Percentiles rank a stretch among this genome's conserved stretches.
Conservation (phyloP, 2,329 filamentous ascomycete genomes). For the Chalara sp. region DNA sequence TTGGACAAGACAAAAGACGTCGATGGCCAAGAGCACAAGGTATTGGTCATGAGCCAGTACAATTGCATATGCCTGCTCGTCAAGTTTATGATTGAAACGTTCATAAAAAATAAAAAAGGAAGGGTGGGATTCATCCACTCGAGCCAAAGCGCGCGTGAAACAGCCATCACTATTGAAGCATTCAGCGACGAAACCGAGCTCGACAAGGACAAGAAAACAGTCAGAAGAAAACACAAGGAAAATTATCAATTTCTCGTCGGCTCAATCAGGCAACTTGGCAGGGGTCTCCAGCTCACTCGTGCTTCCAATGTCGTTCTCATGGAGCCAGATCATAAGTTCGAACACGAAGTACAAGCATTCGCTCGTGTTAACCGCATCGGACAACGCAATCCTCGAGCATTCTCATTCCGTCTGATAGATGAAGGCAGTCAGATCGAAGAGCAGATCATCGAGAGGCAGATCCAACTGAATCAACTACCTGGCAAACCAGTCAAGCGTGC, state of each 20-base stretch:
- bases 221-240: constrained; percentile 1
- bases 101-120: background rate
- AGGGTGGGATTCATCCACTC: constrained; percentile 7
- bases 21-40: constrained; percentile 8
- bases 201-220: background rate
- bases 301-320: constrained; percentile 12
- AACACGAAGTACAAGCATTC: constrained; percentile 10
- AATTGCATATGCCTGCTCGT: constrained; percentile 13
- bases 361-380: constrained; percentile 13
- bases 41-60: constrained; percentile 14
- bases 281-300: constrained; percentile 12
- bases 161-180: constrained; percentile 4
- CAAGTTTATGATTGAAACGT: constrained; percentile 7
- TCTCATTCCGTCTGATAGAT: constrained; percentile 9
- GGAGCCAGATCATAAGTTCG: constrained; percentile 12
- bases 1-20: constrained; percentile 3
- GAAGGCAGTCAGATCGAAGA: constrained; percentile 6
- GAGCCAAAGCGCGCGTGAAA: constrained; percentile 1
- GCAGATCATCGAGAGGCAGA: constrained; percentile 9
- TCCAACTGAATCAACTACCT: no score
- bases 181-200: constrained; percentile 8
- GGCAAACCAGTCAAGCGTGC: no score
- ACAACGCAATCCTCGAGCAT: constrained; percentile 8
- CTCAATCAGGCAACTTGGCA: constrained; percentile 10
- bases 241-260: constrained; percentile 12